Base-by-base conservation (phyloP, 2,329 filamentous ascomycete species). In the Phialophora expanda region DNA sequence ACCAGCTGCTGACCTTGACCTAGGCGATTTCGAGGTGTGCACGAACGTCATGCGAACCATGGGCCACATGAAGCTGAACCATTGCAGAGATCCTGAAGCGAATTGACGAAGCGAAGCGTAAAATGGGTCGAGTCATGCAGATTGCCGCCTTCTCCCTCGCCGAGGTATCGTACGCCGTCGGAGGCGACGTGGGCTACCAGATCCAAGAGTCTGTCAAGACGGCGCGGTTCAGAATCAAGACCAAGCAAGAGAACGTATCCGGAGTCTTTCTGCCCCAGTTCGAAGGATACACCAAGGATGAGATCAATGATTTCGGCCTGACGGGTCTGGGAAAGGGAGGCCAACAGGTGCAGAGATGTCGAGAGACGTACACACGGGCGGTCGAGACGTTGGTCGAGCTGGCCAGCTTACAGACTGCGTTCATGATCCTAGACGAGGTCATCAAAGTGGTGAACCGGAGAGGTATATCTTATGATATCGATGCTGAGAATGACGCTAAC, bases 101-200 rank as follows among this genome's bases (percentile, higher is more conserved):
- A 76, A 99, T 99, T 80, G 94, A 99, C 82, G 95, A 99, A 79
- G 95, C 95, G 50, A 99, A 99, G 81, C 91, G 93, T 74, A 99
- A 99, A 84, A 99, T 99, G 94, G 95, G 95, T 65, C 88, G 94
- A 38, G 95, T 99, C 44, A 99, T 99, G 95, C 94, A 98, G 79
- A 96, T 99, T 75, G 95, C 95, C 48, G 93, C 95, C 54, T 98
- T 99, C 81, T 98, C 94, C 51, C 86, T 99, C 20, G 95, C 95
- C 66, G 95, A 98, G 82, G 95, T 99, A 64, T 96, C 93, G 56
- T 99, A 99, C 75, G 95, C 95, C 28, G 93, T 97, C 30, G 95
- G 95, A 69, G 93, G 94, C 74, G 91, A 96, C 75, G 96, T 99
- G 74, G 91, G 90, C 68, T 99, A 97, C 81, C 95, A 99, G 81